Evolutionary conservation across 441 rosid species (phyloP), one percentile per base, ranked within the genome.

Genomic region (Dalechampia spathulata): DNA sequence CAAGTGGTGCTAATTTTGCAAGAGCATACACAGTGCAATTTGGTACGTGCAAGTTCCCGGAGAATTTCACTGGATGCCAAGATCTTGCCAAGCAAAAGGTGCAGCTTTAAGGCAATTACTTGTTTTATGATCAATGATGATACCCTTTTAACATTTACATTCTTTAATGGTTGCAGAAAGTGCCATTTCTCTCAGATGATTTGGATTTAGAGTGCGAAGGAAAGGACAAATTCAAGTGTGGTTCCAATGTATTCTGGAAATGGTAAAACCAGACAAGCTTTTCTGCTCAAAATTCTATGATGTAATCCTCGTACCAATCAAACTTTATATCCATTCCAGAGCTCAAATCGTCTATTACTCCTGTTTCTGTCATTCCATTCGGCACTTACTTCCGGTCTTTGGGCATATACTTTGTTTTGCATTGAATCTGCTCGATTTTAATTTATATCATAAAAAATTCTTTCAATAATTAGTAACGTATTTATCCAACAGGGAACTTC

Each of bases 1-100:
- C 98, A 14, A 92, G 87, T 52, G 98, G 96, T 15, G 96, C 98
- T 3, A 92, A 92, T 79, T 92, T 88, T 72, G 86, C 96, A 0
- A 78, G 98, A 70, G 98, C 98, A 34, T 88, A 67, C 80, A 92
- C 98, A 0, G 98, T 92, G 19, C 67, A 92, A 61, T 88, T 86
- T 32, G 96, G 98, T 28, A 62, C 82, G 52, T 92, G 98, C 84
- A 84, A 86, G 79, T 92, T 92, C 88, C 98, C 98, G 4, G 91
- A 88, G 70, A 92, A 92, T 77, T 92, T 92, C 76, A 88, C 98
- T 15, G 98, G 96, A 40, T 88, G 96, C 81, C 98, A 91, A 76
- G 98, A 86, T 77, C 98, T 88, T 61, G 96, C 98, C 69, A 84
- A 91, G 82, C 96, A 83, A 76, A 84, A 88, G 96, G 98, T 91